Conservation (phyloP, 345 rosid species). For the Trapa bicornis region DNA sequence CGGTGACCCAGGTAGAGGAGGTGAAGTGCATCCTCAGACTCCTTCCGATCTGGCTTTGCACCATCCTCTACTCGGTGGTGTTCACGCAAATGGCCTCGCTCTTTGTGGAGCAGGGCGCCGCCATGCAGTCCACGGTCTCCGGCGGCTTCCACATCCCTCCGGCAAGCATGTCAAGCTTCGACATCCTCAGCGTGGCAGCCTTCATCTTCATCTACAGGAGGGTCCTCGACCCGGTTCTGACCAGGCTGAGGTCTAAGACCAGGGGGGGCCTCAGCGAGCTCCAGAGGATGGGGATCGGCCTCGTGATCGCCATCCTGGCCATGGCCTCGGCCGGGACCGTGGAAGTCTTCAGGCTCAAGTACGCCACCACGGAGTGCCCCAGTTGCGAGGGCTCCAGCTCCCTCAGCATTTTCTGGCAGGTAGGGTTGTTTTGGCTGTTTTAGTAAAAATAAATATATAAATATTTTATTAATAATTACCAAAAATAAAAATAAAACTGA, state of each 20-base stretch:
- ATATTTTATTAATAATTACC: no score
- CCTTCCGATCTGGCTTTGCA: slow-evolving; percentile 96
- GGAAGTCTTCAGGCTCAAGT: slow-evolving; percentile 63
- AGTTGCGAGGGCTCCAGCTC: slow-evolving; percentile 88
- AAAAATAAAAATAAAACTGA: no score
- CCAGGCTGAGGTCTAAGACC: slow-evolving; percentile 31
- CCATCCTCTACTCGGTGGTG: slow-evolving; percentile 86
- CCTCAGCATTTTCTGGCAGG: slow-evolving; percentile 91
- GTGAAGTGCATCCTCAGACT: slow-evolving; percentile 90
- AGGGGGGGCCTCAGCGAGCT: slow-evolving; percentile 65
- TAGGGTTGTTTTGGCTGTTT: no score
- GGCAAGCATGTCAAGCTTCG: slow-evolving; percentile 97
- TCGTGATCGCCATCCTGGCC: slow-evolving; percentile 80
- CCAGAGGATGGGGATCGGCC: slow-evolving; percentile 94
- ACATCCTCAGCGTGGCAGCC: slow-evolving; percentile 74
- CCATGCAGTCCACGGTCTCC: slow-evolving; percentile 69
- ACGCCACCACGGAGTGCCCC: slow-evolving; percentile 51
- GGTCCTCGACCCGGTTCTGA: slow-evolving; percentile 68
- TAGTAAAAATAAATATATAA: no score
- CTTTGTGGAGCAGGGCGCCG: slow-evolving; percentile 98
- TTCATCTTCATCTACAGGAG: slow-evolving; percentile 81
- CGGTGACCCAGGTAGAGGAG: slow-evolving; percentile 92
- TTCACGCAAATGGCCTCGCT: slow-evolving; percentile 99
- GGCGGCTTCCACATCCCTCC: slow-evolving; percentile 65
- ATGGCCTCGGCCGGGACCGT: slow-evolving; percentile 84